These are phyloP conservation scores for Lojkania enalia DNA, from an alignment of 2,329 filamentous ascomycete species.

Conservation along the genomic window DNA sequence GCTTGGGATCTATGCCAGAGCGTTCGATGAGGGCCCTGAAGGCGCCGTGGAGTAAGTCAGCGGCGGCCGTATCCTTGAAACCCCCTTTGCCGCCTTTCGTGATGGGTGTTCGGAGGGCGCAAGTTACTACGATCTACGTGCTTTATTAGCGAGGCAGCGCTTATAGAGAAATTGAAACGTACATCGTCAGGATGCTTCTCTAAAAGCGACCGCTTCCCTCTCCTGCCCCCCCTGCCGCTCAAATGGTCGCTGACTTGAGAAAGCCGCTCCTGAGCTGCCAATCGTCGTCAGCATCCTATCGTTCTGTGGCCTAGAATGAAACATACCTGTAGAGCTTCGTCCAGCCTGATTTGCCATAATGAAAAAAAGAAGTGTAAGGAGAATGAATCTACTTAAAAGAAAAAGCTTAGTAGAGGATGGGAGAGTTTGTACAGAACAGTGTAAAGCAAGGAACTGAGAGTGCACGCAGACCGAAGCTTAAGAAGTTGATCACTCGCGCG, in stretches of 20 bases:
- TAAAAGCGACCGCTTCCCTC: slow-evolving; percentile 49
- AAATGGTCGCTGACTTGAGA: slow-evolving; percentile 63
- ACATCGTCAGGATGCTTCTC: slow-evolving; percentile 63
- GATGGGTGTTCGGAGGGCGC: slow-evolving; percentile 86
- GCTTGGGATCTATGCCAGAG: slow-evolving; percentile 82
- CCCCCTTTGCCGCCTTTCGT: slow-evolving; percentile 91
- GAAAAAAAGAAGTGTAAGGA: slow-evolving; percentile 6
- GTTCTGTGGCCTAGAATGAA: not conserved
- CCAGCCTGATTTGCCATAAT: slow-evolving; percentile 45
- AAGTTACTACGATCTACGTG: slow-evolving; percentile 77
- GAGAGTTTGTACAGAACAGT: not conserved
- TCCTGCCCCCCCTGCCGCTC: slow-evolving; percentile 40
- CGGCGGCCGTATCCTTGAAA: slow-evolving; percentile 90
- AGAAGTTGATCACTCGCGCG: slow-evolving; percentile 11
- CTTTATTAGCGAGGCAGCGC: not conserved
- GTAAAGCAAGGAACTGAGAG: not conserved
- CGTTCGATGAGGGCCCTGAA: slow-evolving; percentile 80
- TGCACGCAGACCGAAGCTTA: slow-evolving; percentile 9
- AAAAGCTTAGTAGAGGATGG: slow-evolving; percentile 4
- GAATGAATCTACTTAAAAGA: not conserved
- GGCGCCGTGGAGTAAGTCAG: slow-evolving; percentile 82
- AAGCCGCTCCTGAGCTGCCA: slow-evolving; percentile 60
- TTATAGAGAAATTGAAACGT: slow-evolving; percentile 20
- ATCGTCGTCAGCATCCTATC: slow-evolving; percentile 14
- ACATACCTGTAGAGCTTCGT: slow-evolving; percentile 29